Conservation (phyloP, 2,329 filamentous ascomycete species). For the Calonectria fujianensis region DNA sequence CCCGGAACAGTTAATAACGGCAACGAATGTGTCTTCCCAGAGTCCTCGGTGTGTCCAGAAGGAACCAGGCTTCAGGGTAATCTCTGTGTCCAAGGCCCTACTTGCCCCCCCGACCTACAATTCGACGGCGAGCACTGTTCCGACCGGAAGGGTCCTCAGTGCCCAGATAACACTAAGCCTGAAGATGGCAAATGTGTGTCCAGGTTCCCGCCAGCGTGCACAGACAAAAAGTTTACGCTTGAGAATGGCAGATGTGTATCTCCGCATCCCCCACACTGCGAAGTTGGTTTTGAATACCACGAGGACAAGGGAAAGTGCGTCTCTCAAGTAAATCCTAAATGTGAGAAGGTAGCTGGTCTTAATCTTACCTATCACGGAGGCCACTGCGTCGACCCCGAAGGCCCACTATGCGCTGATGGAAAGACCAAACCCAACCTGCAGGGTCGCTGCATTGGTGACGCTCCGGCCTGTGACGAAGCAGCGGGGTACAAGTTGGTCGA, state of each 20-base stretch:
- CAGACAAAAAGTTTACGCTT: not conserved
- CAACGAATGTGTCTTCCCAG: too few relatives aligned
- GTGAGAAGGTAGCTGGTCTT: not conserved
- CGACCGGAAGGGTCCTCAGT: not conserved
- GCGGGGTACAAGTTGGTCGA: not conserved
- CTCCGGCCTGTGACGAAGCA: not conserved
- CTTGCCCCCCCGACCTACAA: not conserved
- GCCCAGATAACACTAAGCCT: not conserved
- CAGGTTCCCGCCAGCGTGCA: not conserved
- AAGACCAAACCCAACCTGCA: not conserved
- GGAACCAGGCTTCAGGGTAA: not conserved
- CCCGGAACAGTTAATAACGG: not conserved
- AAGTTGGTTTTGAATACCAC: not conserved
- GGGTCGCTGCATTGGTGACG: not conserved
- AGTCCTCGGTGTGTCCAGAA: too few relatives aligned
- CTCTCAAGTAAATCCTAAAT: not conserved
- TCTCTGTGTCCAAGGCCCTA: not conserved
- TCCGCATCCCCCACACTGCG: not conserved
- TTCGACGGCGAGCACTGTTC: not conserved
- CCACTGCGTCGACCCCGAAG: not conserved
- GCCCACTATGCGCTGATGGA: not conserved
- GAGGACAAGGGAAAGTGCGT: not conserved
- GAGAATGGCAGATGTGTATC: not conserved
- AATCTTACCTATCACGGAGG: not conserved
- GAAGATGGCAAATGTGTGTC: not conserved